These are phyloP conservation scores for Meyerozyma guilliermondii DNA, from an alignment of 1,139 yeast species.

Conservation along the genomic window DNA sequence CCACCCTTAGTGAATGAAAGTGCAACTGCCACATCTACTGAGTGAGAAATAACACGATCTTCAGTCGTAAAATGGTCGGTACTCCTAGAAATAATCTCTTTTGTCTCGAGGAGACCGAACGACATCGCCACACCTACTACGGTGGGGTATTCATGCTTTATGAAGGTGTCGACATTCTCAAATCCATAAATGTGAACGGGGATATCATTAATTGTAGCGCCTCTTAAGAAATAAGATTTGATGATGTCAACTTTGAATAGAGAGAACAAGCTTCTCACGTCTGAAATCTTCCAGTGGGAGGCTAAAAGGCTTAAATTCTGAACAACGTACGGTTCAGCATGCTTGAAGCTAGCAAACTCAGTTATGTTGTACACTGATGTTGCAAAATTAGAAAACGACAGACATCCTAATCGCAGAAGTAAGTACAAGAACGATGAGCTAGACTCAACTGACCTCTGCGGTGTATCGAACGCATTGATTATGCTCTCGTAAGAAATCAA, in stretches of 20 bases:
- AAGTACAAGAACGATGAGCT: slow-evolving; percentile 36
- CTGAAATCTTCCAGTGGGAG: slow-evolving; percentile 7
- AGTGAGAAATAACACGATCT: slow-evolving; percentile 21
- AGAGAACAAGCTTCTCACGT: slow-evolving; percentile 22
- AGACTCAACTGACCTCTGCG: slow-evolving; percentile 34
- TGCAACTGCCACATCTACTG: slow-evolving; percentile 36
- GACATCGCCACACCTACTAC: background rate
- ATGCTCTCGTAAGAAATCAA: slow-evolving; percentile 27
- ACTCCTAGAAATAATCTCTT: background rate
- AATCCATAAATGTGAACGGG: slow-evolving; percentile 38
- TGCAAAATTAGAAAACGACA: slow-evolving; percentile 23
- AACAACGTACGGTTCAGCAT: slow-evolving; percentile 13
- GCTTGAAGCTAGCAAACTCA: slow-evolving; percentile 31
- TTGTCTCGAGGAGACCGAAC: background rate
- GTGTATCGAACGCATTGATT: slow-evolving; percentile 23
- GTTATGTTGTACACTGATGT: slow-evolving; percentile 37
- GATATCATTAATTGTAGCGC: slow-evolving; percentile 24
- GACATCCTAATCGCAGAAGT: slow-evolving; percentile 24
- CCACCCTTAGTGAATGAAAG: slow-evolving; percentile 45
- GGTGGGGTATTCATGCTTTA: slow-evolving; percentile 18
- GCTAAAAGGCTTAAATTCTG: slow-evolving; percentile 12
- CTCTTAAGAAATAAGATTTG: slow-evolving; percentile 38
- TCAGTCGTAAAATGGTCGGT: background rate
- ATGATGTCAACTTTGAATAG: slow-evolving; percentile 26
- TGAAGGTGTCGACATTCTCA: slow-evolving; percentile 19